Conservation (phyloP, 2,329 filamentous ascomycete genomes). For the Didymella pomorum region DNA sequence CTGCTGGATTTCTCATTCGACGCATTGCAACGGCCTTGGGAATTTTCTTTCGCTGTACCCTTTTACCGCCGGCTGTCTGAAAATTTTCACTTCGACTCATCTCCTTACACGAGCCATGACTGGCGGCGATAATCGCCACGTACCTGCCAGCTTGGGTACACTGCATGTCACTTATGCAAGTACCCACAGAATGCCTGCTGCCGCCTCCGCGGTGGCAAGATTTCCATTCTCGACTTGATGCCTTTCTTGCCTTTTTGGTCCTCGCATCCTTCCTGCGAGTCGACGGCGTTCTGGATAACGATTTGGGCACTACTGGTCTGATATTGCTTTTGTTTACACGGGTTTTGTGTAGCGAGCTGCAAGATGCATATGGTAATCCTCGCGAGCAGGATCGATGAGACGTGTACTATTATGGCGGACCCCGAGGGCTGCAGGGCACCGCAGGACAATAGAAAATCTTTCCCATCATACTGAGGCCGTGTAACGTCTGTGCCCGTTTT, state of each 20-base stretch:
- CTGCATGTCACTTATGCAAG: slow-evolving; percentile 21
- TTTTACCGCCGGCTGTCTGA: slow-evolving; percentile 15
- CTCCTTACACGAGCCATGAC: slow-evolving; percentile 21
- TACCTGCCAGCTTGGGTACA: slow-evolving; percentile 22
- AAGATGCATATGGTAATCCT: slow-evolving; percentile 22
- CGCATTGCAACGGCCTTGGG: slow-evolving; percentile 5
- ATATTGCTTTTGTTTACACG: slow-evolving; percentile 13
- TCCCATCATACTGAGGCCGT: slow-evolving; percentile 5
- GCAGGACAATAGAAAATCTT: slow-evolving; percentile 18
- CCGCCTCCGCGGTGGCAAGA: slow-evolving; percentile 1
- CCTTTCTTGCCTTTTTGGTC: slow-evolving; percentile 11
- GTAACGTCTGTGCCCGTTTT: slow-evolving; percentile 14
- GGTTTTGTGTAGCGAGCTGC: slow-evolving; percentile 24
- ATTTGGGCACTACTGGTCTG: slow-evolving; percentile 14
- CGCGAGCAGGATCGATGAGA: slow-evolving; percentile 17
- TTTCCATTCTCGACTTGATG: slow-evolving; percentile 3
- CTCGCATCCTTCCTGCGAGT: slow-evolving; percentile 17
- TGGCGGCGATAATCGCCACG: slow-evolving; percentile 43
- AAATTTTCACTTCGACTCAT: slow-evolving; percentile 28
- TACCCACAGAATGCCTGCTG: slow-evolving; percentile 3
- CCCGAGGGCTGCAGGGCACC: neutral
- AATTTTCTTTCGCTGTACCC: slow-evolving; percentile 14
- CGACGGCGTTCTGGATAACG: slow-evolving; percentile 18
- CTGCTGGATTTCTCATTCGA: neutral
- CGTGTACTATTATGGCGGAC: slow-evolving; percentile 24